Evolutionary conservation across 2,329 filamentous ascomycete species (phyloP).

Genomic region (Ophiostoma ulmi): DNA sequence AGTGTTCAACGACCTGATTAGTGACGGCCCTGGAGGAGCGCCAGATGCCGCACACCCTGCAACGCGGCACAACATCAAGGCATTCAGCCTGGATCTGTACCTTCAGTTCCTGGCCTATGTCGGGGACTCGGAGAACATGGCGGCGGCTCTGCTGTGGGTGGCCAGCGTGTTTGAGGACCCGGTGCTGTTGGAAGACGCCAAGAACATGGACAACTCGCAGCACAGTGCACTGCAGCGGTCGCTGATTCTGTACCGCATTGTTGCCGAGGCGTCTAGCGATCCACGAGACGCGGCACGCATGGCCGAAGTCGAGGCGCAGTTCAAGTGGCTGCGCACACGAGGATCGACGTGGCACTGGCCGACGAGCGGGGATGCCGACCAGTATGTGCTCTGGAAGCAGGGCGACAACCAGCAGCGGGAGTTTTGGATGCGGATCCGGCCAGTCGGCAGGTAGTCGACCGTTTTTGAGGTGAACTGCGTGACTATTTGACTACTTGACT

Average conservation of each 20-base stretch:
- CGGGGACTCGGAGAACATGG: constrained; percentile 56
- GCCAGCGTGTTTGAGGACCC: constrained; percentile 41
- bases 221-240: constrained; percentile 32
- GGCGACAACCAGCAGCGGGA: constrained; percentile 19
- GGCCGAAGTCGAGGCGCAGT: constrained; percentile 3
- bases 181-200: constrained; percentile 35
- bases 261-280: constrained; percentile 32
- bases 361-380: constrained; percentile 31
- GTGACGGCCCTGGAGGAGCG: neutral
- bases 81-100: constrained; percentile 52
- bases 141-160: constrained; percentile 56
- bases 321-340: neutral
- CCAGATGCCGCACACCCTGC: constrained; percentile 14
- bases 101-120: constrained; percentile 58
- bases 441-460: neutral
- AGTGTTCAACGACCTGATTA: constrained; percentile 30
- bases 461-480: neutral
- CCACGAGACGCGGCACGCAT: neutral
- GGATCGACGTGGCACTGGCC: constrained; percentile 38
- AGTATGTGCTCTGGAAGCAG: constrained; percentile 32
- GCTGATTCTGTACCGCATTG: constrained; percentile 41
- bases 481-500: neutral
- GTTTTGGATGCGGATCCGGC: constrained; percentile 27
- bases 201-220: constrained; percentile 36
- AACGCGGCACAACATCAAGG: constrained; percentile 42